Percentiles rank a stretch among this genome's conserved stretches.
phyloP scores from a whole-genome alignment of 2,329 filamentous ascomycete genomes.

The Hypocrella siamensis region DNA sequence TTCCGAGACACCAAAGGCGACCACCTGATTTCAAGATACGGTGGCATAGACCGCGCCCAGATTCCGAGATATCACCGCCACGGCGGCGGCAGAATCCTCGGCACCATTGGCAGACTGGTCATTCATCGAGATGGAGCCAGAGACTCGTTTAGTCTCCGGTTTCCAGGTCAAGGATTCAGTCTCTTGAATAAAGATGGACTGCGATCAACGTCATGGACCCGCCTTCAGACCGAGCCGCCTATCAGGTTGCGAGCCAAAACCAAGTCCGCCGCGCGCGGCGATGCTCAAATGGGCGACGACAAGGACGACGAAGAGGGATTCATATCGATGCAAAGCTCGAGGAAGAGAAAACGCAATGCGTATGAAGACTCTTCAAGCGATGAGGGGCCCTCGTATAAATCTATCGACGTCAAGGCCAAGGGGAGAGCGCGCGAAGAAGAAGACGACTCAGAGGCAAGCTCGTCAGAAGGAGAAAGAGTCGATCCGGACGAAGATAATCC shows the following conservation, averaged over 20 bases:
- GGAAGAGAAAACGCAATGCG: slow-evolving; percentile 23
- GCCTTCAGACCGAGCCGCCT: slow-evolving; percentile 19
- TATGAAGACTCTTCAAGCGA: slow-evolving; percentile 27
- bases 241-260: slow-evolving; percentile 21
- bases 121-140: slow-evolving; percentile 51
- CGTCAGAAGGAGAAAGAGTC: slow-evolving; percentile 20
- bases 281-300: slow-evolving; percentile 2
- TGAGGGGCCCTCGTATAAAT: slow-evolving; percentile 42
- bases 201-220: slow-evolving; percentile 22
- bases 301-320: slow-evolving; percentile 26
- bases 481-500: slow-evolving; percentile 23
- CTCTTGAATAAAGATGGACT: slow-evolving; percentile 29
- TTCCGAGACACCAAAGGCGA: slow-evolving; percentile 64
- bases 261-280: slow-evolving; percentile 4
- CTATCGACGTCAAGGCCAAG: slow-evolving; percentile 49
- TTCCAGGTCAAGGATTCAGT: slow-evolving; percentile 22
- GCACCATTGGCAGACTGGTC: slow-evolving; percentile 39
- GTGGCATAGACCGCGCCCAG: slow-evolving; percentile 48
- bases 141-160: slow-evolving; percentile 35
- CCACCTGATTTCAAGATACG: slow-evolving; percentile 57
- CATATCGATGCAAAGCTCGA: slow-evolving; percentile 25
- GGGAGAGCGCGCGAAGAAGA: slow-evolving; percentile 29
- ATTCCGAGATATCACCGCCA: slow-evolving; percentile 56
- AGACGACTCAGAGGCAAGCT: slow-evolving; percentile 33
- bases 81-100: slow-evolving; percentile 57